phyloP scores from a whole-genome alignment of 1,284 basidiomycete species.

The Ustilago sp. region DNA sequence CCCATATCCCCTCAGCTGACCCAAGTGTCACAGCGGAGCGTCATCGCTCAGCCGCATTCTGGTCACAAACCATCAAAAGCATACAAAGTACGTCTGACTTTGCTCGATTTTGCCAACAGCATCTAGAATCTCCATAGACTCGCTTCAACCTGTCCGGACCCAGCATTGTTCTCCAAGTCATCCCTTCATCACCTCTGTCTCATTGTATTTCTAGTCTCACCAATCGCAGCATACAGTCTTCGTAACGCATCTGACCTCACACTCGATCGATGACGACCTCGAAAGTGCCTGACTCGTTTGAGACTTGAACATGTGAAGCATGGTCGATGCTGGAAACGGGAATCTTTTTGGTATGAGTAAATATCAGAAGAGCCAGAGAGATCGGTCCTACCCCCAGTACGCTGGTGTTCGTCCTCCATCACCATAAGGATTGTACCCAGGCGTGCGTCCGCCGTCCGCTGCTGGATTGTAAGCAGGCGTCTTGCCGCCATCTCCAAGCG shows the following conservation, averaged over 20 bases:
- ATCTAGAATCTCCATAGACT: slow-evolving; percentile 1
- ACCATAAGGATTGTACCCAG: slow-evolving; percentile 50
- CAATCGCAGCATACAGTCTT: background rate
- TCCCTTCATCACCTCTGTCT: background rate
- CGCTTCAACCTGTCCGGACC: background rate
- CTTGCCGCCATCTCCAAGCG: slow-evolving; percentile 55
- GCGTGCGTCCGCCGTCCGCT: slow-evolving; percentile 51
- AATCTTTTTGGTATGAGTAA: slow-evolving; percentile 15
- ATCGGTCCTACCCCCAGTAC: background rate
- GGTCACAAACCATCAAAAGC: slow-evolving; percentile 22
- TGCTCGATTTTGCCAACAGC: slow-evolving; percentile 16
- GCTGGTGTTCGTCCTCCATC: slow-evolving; percentile 51
- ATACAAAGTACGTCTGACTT: slow-evolving; percentile 28
- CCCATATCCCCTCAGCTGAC: slow-evolving; percentile 3
- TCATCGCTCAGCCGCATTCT: slow-evolving; percentile 23
- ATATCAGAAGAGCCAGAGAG: background rate
- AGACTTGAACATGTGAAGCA: slow-evolving; percentile 1
- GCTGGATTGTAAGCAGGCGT: slow-evolving; percentile 64
- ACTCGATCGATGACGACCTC: background rate
- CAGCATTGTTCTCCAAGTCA: background rate
- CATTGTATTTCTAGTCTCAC: background rate
- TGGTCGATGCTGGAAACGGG: background rate
- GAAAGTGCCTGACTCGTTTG: slow-evolving; percentile 1
- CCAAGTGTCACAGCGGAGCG: slow-evolving; percentile 6
- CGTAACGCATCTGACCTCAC: background rate